These are phyloP conservation scores for Trichoderma oligosporum DNA, from an alignment of 2,329 filamentous ascomycete species.

Conservation along the genomic window DNA sequence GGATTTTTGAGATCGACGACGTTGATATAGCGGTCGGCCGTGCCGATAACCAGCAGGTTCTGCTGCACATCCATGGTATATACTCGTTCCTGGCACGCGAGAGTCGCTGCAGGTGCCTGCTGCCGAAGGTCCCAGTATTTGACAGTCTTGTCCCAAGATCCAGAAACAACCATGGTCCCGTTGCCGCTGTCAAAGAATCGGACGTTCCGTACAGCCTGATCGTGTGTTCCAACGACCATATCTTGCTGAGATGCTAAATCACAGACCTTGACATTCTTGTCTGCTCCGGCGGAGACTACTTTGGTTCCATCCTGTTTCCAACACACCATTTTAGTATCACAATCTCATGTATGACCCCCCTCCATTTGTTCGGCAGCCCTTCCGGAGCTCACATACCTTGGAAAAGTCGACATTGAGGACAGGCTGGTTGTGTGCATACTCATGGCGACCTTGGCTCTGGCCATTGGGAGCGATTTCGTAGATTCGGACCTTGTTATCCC, in stretches of 20 bases:
- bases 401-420: slow-evolving; percentile 85
- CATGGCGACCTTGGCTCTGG: slow-evolving; percentile 76
- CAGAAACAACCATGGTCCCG: slow-evolving; percentile 81
- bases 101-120: slow-evolving; percentile 59
- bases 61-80: slow-evolving; percentile 92
- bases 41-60: slow-evolving; percentile 84
- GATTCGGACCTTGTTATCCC: slow-evolving; percentile 97
- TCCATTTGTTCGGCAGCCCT: too few species aligned
- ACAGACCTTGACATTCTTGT: slow-evolving; percentile 85
- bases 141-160: slow-evolving; percentile 86
- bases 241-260: slow-evolving; percentile 69
- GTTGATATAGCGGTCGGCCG: slow-evolving; percentile 94
- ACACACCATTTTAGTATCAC: background rate
- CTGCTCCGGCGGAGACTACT: slow-evolving; percentile 80
- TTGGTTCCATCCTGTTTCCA: slow-evolving; percentile 76
- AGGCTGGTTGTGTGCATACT: slow-evolving; percentile 81
- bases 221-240: slow-evolving; percentile 76
- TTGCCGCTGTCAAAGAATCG: slow-evolving; percentile 71
- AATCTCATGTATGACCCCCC: background rate
- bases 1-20: slow-evolving; percentile 88
- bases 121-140: slow-evolving; percentile 83
- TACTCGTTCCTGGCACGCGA: slow-evolving; percentile 70
- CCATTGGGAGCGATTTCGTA: slow-evolving; percentile 82
- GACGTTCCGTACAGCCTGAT: slow-evolving; percentile 74
- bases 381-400: slow-evolving; percentile 56